Base-by-base conservation (phyloP, 2,329 filamentous ascomycete genomes). In the Fusarium poae region DNA sequence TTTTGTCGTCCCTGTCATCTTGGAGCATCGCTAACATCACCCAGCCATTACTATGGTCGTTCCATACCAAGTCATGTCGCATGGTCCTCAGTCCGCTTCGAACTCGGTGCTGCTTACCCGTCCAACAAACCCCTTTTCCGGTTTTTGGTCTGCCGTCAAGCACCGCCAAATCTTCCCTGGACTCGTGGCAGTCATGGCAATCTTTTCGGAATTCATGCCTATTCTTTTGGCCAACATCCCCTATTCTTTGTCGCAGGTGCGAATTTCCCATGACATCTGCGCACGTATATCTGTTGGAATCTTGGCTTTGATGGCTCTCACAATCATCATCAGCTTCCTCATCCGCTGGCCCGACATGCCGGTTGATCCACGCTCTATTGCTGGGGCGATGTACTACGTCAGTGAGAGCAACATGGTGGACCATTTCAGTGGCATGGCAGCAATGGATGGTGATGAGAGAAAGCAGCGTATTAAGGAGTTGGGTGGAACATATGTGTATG, bases 171-270 rank as follows among this genome's bases (percentile, higher is more conserved):
- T 66, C 9, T 83, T 83, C 60, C 77, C 83, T 1, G 76, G 79
- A 25, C 55, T 79, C 15, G 78, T 82, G 12, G 79, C 82, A 1
- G 65, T 80, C 7, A 80, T 82, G 46, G 77, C 82, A 5, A 78
- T 85, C 23, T 75, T 85, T 4, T 79, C 83, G 23, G 84, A 86
- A 49, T 80, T 85, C 48, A 79, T 86, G n/a, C 84, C 84, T 2
- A 76, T 85, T 21, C 76, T 83, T 3, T 78, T 86, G 4, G 78
- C 82, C 67, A 85, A 85, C 62, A 78, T 86, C 3, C 81, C 84
- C 1, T 84, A 83, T 72, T 82, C 79, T 53, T 77, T 81, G 3
- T 79, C 80, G 0, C 81, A 83, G 52, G 79, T 79, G 1, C 73
- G 76, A 34, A 71, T 72, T 18, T 78, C 82, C 0, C 81, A 83